A percentile compares a stretch with the other conserved stretches of the same genome.
phyloP scores from a whole-genome alignment of 179 eudicot species.

The Amaranthus tricolor region DNA sequence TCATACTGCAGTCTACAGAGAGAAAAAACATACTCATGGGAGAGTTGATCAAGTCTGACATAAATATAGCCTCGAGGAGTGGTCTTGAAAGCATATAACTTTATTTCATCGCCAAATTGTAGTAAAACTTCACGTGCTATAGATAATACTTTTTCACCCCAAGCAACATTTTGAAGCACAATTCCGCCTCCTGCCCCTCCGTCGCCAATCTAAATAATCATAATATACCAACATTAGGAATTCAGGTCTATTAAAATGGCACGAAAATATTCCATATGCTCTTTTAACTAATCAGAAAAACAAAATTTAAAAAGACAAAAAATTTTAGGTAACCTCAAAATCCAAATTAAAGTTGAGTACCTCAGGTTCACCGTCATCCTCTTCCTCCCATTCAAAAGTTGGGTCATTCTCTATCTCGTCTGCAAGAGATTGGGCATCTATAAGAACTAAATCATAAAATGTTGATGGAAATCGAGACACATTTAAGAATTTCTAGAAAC shows the following conservation, averaged over 20 bases:
- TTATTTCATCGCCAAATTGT: conserved; percentile 60
- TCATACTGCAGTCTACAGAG: not conserved
- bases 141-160: conserved; percentile 81
- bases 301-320: not conserved
- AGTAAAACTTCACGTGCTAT: conserved; percentile 65
- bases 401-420: conserved; percentile 47
- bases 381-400: conserved; percentile 85
- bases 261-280: not conserved
- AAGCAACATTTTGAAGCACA: conserved; percentile 66
- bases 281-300: not conserved
- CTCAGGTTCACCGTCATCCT: conserved; percentile 78
- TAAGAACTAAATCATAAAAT: not conserved
- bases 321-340: not conserved
- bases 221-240: conserved; percentile 11
- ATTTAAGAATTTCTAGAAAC: not conserved
- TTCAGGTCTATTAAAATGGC: not conserved
- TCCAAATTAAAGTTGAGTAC: conserved; percentile 12
- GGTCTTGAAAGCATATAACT: conserved; percentile 73
- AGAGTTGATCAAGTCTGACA: conserved; percentile 76
- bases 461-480: not conserved
- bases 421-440: conserved; percentile 5
- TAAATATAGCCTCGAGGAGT: conserved; percentile 80
- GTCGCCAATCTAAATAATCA: conserved; percentile 63
- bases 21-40: conserved; percentile 59
- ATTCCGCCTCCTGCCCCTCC: conserved; percentile 99